Base-by-base conservation (phyloP, 106 monocot species). In the Dioscorea zingiberensis region DNA sequence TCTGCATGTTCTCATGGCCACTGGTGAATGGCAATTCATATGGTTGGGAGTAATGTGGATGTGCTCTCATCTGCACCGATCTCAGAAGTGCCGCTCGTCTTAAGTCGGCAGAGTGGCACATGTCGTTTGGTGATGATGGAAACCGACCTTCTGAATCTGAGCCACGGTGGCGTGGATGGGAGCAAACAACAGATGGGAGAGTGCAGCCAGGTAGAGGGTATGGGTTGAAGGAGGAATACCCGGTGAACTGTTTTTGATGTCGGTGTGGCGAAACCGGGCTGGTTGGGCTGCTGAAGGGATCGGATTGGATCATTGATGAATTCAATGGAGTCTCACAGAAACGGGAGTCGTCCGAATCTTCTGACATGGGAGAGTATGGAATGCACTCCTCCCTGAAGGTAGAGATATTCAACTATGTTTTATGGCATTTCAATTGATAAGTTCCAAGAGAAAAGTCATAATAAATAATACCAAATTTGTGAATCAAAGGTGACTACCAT, bases 291-390 rank as follows among this genome's bases (percentile, higher is more conserved):
- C 74, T 77, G 14, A 59, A 25, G 22, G 55, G 27, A 55, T 93
- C 85, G 9, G 80, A 29, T 16, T 84, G 87, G 12, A 53, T 4
- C 13, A 47, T 26, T 26, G 60, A 27, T 18, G 77, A 18, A 38
- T 70, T 48, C 29, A 61, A 46, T 7, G 78, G 68, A 25, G 70
- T 66, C 5, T 87, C 82, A 45, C 48, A 85, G 64, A 66, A 90
- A 21, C 82, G 82, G 16, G 71, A 73, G 32, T 95, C 94, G 12
- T 95, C 94, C 13, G 85, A 91, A 71, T 95, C 94, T 75, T 95
- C 94, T 8, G 91, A 95, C 94, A 95, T 95, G 2, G 85, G 90
- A 29, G 94, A 95, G 80, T 83, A 91, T 27, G 85, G 76, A 3
- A 60, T 51, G 11, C 87, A 59, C 55, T 95, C 91, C 54, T 95